Conservation (phyloP, 1,284 basidiomycete species). For the Cystobasidium pallidum region DNA sequence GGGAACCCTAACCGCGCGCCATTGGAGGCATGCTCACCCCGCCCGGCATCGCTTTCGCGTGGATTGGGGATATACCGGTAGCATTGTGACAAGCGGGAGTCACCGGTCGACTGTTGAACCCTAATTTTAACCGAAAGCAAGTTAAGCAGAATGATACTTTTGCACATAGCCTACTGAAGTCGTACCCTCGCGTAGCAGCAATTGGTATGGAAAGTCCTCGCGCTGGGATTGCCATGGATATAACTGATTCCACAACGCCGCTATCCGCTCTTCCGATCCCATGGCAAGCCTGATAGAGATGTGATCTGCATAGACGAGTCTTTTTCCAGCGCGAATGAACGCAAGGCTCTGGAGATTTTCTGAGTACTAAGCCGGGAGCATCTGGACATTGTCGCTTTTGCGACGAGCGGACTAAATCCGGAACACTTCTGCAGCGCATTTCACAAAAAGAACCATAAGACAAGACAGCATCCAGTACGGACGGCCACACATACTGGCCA, state of each 20-base stretch:
- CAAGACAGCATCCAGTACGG: too few relatives aligned
- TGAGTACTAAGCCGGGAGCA: not conserved
- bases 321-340: not conserved
- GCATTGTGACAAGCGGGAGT: not conserved
- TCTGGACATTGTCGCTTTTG: not conserved
- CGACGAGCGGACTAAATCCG: too few relatives aligned
- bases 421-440: too few relatives aligned
- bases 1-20: too few relatives aligned
- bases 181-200: not conserved
- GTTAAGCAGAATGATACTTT: too few relatives aligned
- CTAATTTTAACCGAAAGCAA: not conserved
- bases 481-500: too few relatives aligned
- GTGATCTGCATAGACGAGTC: not conserved
- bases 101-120: not conserved
- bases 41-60: not conserved
- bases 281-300: not conserved
- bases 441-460: too few relatives aligned
- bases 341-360: not conserved
- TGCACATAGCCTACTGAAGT: not conserved
- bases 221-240: not conserved
- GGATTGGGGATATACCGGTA: not conserved
- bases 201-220: not conserved
- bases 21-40: not conserved
- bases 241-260: not conserved
- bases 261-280: not conserved